phyloP scores from a whole-genome alignment of 225 moss, liverwort and hornwort genomes.

The Polytrichum formosum region DNA sequence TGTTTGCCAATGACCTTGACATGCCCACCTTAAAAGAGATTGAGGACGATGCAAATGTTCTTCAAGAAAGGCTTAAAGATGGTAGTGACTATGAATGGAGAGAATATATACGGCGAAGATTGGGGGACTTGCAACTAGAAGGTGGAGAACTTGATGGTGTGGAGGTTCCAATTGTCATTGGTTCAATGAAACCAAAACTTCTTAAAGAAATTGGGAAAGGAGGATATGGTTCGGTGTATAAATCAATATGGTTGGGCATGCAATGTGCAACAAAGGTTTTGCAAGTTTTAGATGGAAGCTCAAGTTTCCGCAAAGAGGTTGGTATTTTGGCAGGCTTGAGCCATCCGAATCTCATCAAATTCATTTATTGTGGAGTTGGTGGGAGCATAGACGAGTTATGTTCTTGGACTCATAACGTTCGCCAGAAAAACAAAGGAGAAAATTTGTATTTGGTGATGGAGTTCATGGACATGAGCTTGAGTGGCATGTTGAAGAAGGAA shows the following conservation, averaged over 20 bases:
- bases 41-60: no score
- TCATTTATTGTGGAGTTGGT: conserved; percentile 11
- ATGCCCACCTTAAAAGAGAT: no score
- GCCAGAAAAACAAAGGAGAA: no score
- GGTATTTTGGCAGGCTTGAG: conserved; percentile 8
- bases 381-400: neutral
- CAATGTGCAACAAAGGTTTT: conserved; percentile 18
- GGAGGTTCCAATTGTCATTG: neutral
- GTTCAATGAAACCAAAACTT: neutral
- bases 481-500: neutral
- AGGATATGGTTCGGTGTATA: neutral
- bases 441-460: neutral
- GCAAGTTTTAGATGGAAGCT: neutral
- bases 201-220: neutral
- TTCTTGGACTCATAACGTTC: no score
- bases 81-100: no score
- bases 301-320: conserved; percentile 12
- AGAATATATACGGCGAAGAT: no score
- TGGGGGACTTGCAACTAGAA: no score
- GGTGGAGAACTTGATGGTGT: neutral
- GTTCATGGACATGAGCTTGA: neutral
- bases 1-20: no score
- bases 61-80: no score
- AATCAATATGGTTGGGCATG: conserved; percentile 9
- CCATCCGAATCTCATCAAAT: conserved; percentile 19